Base-by-base conservation (phyloP, 805 yeast genomes). In the Lachancea fermentati region DNA sequence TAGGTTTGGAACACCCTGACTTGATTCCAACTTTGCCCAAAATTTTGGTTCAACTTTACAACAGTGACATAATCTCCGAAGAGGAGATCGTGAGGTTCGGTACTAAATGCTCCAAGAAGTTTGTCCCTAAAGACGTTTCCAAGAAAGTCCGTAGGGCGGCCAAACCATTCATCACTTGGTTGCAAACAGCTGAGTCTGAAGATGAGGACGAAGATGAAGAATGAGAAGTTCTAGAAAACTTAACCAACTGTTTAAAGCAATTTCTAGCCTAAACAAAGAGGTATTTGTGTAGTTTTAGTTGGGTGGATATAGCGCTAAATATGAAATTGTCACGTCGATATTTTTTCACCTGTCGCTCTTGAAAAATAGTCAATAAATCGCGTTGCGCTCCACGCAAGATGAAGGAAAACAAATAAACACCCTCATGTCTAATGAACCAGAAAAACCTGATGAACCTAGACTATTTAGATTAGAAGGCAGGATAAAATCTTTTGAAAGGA, bases 121-220 rank as follows among this genome's bases (percentile, higher is more conserved):
- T 81, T 57, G 96, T 93, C 45, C 85, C 94, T 46, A 93, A 91
- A 70, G 95, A 87, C 34, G 73, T 79, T 25, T 82, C 94, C 39
- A 91, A 91, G 71, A 91, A 85, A 75, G 95, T 89, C 37, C 85
- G 96, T 67, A 85, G 81, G 67, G 93, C 96, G 34, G 97, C 97
- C 46, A 89, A 88, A 68, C 95, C 97, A 22, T 93, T 93, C 68
- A 70, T 93, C 49, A 79, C 83, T 51, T 93, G 98, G 98, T 77
- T 93, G 51, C 81, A 87, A 60, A 89, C 85, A 65, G 97, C 98
- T 45, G 96, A 87, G 52, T 82, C 79, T 61, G 91, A 81, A 49
- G 73, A 75, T 49, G 85, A 78, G 50, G 82, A 78, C 35, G 86
- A 79, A 49, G 77, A 72, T 22, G 67, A 67, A 34, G 66, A 61